Evolutionary conservation across 805 yeast species (phyloP).

Genomic region (Teunomyces kruisii): DNA sequence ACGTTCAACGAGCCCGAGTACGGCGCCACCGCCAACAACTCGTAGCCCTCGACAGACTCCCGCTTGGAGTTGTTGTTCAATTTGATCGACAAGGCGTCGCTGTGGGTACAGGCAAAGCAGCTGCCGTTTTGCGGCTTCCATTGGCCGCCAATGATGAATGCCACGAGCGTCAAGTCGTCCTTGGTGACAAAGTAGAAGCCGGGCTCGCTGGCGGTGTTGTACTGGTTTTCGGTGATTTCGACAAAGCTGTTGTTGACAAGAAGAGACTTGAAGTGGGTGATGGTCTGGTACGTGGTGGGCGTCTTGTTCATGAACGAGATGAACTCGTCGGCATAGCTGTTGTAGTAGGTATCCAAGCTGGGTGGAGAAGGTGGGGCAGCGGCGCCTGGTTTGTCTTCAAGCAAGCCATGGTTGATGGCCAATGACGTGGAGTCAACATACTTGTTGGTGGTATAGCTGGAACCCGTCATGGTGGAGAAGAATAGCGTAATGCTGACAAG

Average conservation of each 20-base stretch:
- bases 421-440: no score
- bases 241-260: constrained; percentile 29
- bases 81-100: constrained; percentile 38
- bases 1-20: constrained; percentile 37
- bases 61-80: constrained; percentile 30
- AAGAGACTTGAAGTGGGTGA: constrained; percentile 21
- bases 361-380: not conserved
- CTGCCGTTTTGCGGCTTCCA: constrained; percentile 34
- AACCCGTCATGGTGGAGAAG: no score
- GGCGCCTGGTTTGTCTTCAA: no score
- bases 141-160: constrained; percentile 36
- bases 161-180: constrained; percentile 35
- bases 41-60: constrained; percentile 29
- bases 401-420: no score
- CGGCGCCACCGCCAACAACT: constrained; percentile 39
- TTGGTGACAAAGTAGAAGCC: constrained; percentile 28
- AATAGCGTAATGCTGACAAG: no score
- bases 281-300: constrained; percentile 44
- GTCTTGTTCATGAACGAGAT: constrained; percentile 32
- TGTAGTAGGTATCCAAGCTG: constrained; percentile 13
- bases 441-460: no score
- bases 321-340: constrained; percentile 20
- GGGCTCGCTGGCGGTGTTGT: constrained; percentile 10
- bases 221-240: constrained; percentile 23
- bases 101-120: constrained; percentile 32